Base-by-base conservation (phyloP, 768 basidiomycete genomes). In the Boletus vinaceobasis region DNA sequence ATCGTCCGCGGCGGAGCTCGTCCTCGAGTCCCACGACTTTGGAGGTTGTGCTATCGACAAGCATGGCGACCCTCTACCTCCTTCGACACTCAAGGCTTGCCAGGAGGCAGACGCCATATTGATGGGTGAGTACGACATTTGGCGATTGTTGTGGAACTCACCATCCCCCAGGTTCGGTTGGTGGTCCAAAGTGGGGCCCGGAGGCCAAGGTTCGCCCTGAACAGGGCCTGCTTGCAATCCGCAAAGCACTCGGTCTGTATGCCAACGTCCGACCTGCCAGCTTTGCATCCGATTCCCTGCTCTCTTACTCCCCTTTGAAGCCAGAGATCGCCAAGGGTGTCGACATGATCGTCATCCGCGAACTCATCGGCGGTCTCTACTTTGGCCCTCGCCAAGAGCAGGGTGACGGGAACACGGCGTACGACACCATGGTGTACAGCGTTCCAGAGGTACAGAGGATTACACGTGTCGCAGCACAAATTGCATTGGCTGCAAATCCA, bases 141-240 rank as follows among this genome's bases (percentile, higher is more conserved):
- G 27, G 15, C 23, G 2, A 37, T 35, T 1, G 17, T 38, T n/a
- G 19, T 19, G 2, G 4, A 36, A 38, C 53, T 60, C 38, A 65
- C 43, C 48, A 33, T 39, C 21, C 21, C n/a, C 17, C 53, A 98
- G 96, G 96, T 61, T 88, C 96, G 19, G 90, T 98, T 61, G 97
- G 97, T 55, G 97, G 97, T n/a, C 97, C 97, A 14, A 98, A 98
- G 74, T 99, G 97, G 97, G 95, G 93, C 45, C 88, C 95, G 3
- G 82, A 86, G 53, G 80, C 83, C 56, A 87, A 88, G 70, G 84
- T 98, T 50, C 86, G 97, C 52, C 97, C 97, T 17, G 97, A 99
- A 71, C 83, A 84, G 57, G 97, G 97, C 51, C 82, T 99, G 11
- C 85, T 99, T 29, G 70, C 76, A 7, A 82, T 99, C 49, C 87